Conservation (phyloP, 495 filamentous ascomycete species). For the Penicillium herquei region DNA sequence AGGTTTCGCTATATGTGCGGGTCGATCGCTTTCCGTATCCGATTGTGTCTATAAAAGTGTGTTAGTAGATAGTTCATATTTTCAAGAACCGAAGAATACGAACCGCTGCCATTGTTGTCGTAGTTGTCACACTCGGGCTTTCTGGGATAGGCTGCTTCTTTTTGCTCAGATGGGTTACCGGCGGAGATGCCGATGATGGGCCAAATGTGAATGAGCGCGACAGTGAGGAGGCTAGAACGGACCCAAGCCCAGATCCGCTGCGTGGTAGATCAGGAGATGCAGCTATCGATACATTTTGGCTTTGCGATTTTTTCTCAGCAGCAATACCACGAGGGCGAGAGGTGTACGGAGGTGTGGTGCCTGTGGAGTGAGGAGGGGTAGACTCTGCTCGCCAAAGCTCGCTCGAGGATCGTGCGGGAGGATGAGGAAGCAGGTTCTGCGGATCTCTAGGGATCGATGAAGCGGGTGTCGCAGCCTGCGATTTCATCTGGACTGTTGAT, state of each 20-base stretch:
- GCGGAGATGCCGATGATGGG: constrained; percentile 66
- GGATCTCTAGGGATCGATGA: constrained; percentile 60
- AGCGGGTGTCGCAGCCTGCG: constrained; percentile 32
- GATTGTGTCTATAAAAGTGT: constrained; percentile 32
- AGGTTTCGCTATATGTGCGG: constrained; percentile 22
- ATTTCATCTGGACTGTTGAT: constrained; percentile 29
- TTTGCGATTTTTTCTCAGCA: constrained; percentile 33
- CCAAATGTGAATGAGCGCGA: constrained; percentile 68
- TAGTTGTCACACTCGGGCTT: constrained; percentile 58
- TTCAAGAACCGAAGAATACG: constrained; percentile 55
- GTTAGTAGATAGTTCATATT: neutral
- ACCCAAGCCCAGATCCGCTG: constrained; percentile 48
- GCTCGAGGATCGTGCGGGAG: constrained; percentile 48
- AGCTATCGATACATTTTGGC: constrained; percentile 62
- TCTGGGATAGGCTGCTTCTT: constrained; percentile 69
- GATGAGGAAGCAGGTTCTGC: constrained; percentile 56
- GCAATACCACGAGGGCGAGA: constrained; percentile 32
- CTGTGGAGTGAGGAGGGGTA: constrained; percentile 54
- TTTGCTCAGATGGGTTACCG: constrained; percentile 40
- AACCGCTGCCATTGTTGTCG: constrained; percentile 55
- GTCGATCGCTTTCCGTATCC: constrained; percentile 47
- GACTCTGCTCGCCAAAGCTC: constrained; percentile 45
- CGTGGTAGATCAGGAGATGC: constrained; percentile 65
- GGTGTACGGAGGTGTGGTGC: constrained; percentile 64
- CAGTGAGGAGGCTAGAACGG: constrained; percentile 66